Evolutionary conservation across 345 rosid species (phyloP), one percentile per base, ranked within the genome.

Genomic region (Murraya koenigii): DNA sequence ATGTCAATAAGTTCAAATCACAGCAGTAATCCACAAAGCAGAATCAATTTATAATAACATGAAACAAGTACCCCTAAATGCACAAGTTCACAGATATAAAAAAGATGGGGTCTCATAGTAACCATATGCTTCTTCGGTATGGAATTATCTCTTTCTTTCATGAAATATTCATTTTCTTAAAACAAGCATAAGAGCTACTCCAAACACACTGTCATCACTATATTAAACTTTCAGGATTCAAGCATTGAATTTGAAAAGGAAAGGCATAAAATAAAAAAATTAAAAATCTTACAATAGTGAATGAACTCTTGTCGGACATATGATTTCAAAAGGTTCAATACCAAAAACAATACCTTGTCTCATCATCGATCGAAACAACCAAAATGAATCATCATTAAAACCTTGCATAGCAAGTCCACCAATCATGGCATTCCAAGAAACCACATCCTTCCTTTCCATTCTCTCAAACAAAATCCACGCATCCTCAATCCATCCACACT

Each of bases 381-480:
- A 70, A 76, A 92, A 86, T 14, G 94, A 84, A 71, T 89, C 81
- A 60, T 77, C 80, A 22, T 74, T 25, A 69, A 76, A 66, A 7
- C 87, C 87, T 26, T 77, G 85, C 70, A 49, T 36, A 39, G 87
- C 82, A 61, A 79, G 85, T 41, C 94, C 98, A 81, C 87, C 78
- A 15, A 93, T 89, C 84, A 89, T 84, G 30, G 81, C 83, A 84
- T 87, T 92, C 98, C 98, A 93, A 13, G 88, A 83, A 76, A 90
- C 89, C 75, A 79, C 55, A 80, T 88, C 92, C 82, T 78, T 89
- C 62, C 75, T 58, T 28, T 64, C 6, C 89, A 88, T 81, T 36
- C 69, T 76, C 80, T 91, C 83, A 71, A 93, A 91, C 77, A 91
- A 74, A 78, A 62, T 71, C 56, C 81, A 76, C 0, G 81, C 92